phyloP scores from a whole-genome alignment of 2,329 filamentous ascomycete genomes.

The Stachybotrys elegans region DNA sequence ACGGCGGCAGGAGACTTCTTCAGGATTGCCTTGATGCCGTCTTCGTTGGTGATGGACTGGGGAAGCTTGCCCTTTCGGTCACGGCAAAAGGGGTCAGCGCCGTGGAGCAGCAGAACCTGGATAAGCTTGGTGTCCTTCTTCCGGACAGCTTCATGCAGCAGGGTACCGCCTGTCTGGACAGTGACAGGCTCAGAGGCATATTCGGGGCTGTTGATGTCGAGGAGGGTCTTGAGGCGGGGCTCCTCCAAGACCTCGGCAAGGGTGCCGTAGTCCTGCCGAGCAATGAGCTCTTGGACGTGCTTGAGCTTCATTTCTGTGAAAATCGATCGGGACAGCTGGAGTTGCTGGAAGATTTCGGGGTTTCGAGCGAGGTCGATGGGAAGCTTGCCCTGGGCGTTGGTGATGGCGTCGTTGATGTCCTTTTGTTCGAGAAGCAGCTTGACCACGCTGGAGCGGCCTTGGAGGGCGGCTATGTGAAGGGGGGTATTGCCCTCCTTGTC shows the following conservation, averaged over 20 bases:
- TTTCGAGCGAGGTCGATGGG: constrained; percentile 85
- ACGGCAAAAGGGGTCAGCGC: constrained; percentile 90
- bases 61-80: constrained; percentile 94
- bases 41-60: constrained; percentile 94
- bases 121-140: constrained; percentile 84
- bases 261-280: constrained; percentile 66
- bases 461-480: constrained; percentile 77
- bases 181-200: constrained; percentile 77
- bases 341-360: constrained; percentile 90
- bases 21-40: constrained; percentile 78
- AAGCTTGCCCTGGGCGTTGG: constrained; percentile 79
- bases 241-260: constrained; percentile 81
- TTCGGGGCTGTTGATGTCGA: constrained; percentile 91
- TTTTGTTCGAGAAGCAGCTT: constrained; percentile 77
- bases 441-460: constrained; percentile 77
- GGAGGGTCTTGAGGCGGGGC: constrained; percentile 73
- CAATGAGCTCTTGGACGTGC: constrained; percentile 76
- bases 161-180: constrained; percentile 76
- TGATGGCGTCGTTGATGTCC: constrained; percentile 80
- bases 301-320: constrained; percentile 84
- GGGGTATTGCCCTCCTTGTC: constrained; percentile 95
- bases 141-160: constrained; percentile 89
- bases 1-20: constrained; percentile 94
- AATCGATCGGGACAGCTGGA: constrained; percentile 84
- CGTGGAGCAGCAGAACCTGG: constrained; percentile 84